Evolutionary conservation across 2,329 filamentous ascomycete genomes (phyloP).

Genomic region (Xylaria sp.): DNA sequence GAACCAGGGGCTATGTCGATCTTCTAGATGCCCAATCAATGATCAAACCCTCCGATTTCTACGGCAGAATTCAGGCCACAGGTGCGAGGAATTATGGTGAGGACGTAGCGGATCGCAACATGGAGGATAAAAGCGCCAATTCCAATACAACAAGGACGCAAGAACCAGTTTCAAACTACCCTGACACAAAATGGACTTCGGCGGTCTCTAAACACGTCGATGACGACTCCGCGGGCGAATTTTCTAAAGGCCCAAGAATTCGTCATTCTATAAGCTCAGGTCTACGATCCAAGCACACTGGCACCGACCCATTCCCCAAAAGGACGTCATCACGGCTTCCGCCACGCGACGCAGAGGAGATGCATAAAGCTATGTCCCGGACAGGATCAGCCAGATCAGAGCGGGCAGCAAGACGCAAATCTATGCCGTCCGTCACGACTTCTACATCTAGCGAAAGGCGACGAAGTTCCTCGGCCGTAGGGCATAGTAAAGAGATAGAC

Average conservation of each 20-base stretch:
- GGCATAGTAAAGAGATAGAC: conserved; percentile 32
- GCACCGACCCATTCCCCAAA: conserved; percentile 34
- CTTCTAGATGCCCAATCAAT: conserved; percentile 68
- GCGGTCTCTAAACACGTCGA: conserved; percentile 25
- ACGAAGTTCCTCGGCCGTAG: conserved; percentile 32
- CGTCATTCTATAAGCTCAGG: conserved; percentile 43
- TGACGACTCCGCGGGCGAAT: conserved; percentile 37
- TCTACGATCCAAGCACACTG: conserved; percentile 40
- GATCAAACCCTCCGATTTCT: conserved; percentile 62
- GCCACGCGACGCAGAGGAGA: conserved; percentile 25
- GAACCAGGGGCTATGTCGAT: conserved; percentile 58
- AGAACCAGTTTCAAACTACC: conserved; percentile 51
- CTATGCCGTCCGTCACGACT: conserved; percentile 43
- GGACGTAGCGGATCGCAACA: conserved; percentile 72
- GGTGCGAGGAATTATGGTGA: conserved; percentile 70
- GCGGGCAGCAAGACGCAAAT: conserved; percentile 43
- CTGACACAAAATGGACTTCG: conserved; percentile 17
- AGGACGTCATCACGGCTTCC: conserved; percentile 38
- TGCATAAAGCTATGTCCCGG: conserved; percentile 20
- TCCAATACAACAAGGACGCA: conserved; percentile 51
- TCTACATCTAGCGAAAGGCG: conserved; percentile 34
- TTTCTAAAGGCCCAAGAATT: conserved; percentile 36
- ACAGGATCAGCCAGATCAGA: conserved; percentile 33
- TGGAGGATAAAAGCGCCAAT: conserved; percentile 54
- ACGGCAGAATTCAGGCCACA: conserved; percentile 60